Evolutionary conservation across 2,329 filamentous ascomycete genomes (phyloP), one percentile per base, ranked within the genome.

Genomic region (Grosmannia huntii): DNA sequence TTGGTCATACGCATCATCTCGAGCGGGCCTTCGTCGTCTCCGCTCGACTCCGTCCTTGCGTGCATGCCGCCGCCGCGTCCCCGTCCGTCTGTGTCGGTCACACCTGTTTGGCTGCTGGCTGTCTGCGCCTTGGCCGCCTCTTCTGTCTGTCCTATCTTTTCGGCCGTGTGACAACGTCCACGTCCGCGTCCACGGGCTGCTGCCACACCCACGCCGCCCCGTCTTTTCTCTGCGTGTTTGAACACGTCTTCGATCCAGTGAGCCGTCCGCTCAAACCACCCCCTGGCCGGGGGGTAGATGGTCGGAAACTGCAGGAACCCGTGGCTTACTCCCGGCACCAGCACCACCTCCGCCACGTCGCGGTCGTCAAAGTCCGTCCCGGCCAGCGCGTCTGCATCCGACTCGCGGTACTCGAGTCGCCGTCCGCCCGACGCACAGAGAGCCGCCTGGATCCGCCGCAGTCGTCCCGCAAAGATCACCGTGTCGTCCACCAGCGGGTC

Each of bases 401-500:
- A 69, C 44, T 76, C 68, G 14, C 66, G 71, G 65, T 74, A 69
- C 72, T 81, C 68, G 73, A 75, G 58, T 79, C 74, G n/a, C 73
- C 81, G 53, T 76, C 71, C 81, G 76, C 55, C 78, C 72, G 61
- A 73, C 10, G 76, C 71, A 54, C 74, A 69, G 59, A 72, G 73
- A 0, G 78, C 78, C 23, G 82, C 80, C 67, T 85, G 95, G 2
- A 90, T 89, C 61, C 91, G 83, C 7, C 90, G 79, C n/a, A 99
- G 71, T 0, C 92, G 78, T 0, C 92, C 94, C 0, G 94, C 91
- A 66, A 99, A 96, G 61, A 99, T 91, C 53, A 96, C 90, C 0
- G 94, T 99, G 69, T 99, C 94, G 67, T 99, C 94, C 0, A 97
- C 94, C 0, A 99, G 75, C 0, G 94, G 94, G 68, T 99, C 94